Conservation (phyloP, 1,284 basidiomycete genomes). For the Puccinia hordei region DNA sequence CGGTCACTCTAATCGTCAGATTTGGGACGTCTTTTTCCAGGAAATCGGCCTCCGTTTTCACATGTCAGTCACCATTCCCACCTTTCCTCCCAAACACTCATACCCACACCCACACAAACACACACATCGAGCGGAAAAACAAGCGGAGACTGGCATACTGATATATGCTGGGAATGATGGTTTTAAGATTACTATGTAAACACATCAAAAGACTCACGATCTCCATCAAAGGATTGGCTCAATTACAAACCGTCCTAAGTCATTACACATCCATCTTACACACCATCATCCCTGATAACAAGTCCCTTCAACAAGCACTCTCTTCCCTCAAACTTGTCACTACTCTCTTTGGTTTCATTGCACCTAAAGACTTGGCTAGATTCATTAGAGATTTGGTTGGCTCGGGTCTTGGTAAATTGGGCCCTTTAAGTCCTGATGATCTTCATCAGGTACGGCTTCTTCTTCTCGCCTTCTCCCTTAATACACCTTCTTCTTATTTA, state of each 20-base stretch:
- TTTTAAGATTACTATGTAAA: conserved; percentile 76
- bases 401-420: conserved; percentile 70
- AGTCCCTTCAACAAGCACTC: conserved; percentile 75
- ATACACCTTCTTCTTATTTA: neutral
- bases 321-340: conserved; percentile 93
- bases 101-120: no score
- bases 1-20: conserved; percentile 91
- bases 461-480: conserved; percentile 31
- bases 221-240: conserved; percentile 86
- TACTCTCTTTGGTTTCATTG: conserved; percentile 77
- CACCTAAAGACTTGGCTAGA: conserved; percentile 80
- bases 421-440: conserved; percentile 83
- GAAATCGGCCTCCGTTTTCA: conserved; percentile 92
- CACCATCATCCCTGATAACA: conserved; percentile 60
- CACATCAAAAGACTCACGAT: conserved; percentile 97
- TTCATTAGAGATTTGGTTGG: conserved; percentile 76
- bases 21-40: conserved; percentile 94
- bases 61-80: conserved; percentile 63
- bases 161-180: no score
- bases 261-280: conserved; percentile 53
- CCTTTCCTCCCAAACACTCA: no score
- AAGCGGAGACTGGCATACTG: no score
- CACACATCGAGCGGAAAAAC: no score
- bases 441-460: conserved; percentile 54
- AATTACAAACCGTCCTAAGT: conserved; percentile 93